These are phyloP conservation scores for Globisporangium orthogonon DNA, from an alignment of 352 stramenopile species.

Conservation along the genomic window DNA sequence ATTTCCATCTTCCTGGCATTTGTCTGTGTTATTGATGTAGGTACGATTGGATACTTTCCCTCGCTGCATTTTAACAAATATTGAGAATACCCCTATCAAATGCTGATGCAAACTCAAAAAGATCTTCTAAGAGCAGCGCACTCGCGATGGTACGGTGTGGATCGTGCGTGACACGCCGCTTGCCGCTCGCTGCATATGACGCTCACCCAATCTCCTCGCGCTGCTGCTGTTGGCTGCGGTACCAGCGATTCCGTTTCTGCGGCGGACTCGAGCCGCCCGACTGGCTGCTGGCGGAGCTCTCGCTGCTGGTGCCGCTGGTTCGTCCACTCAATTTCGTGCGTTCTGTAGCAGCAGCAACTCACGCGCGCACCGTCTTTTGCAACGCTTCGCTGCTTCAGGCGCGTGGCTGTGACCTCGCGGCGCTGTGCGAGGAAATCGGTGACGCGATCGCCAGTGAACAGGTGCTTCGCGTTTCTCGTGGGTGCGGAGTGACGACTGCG, in stretches of 20 bases:
- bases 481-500: neutral
- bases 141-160: too few species aligned
- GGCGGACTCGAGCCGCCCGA: constrained; percentile 3
- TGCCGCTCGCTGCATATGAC: too few species aligned
- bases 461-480: neutral
- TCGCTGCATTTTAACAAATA: too few species aligned
- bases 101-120: neutral
- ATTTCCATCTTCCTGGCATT: too few species aligned
- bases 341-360: neutral
- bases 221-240: too few species aligned
- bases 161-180: neutral
- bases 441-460: neutral
- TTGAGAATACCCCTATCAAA: too few species aligned
- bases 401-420: neutral
- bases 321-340: neutral
- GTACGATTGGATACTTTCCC: too few species aligned
- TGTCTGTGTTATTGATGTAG: too few species aligned
- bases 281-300: constrained; percentile 1
- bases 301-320: neutral
- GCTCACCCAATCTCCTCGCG: too few species aligned
- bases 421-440: neutral
- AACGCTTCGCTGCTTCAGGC: neutral
- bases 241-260: constrained; percentile 1
- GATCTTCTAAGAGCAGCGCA: too few species aligned
- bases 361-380: neutral